Evolutionary conservation across 1,139 yeast genomes (phyloP), one percentile per base, ranked within the genome.

Genomic region (Blastobotrys illinoisensis): DNA sequence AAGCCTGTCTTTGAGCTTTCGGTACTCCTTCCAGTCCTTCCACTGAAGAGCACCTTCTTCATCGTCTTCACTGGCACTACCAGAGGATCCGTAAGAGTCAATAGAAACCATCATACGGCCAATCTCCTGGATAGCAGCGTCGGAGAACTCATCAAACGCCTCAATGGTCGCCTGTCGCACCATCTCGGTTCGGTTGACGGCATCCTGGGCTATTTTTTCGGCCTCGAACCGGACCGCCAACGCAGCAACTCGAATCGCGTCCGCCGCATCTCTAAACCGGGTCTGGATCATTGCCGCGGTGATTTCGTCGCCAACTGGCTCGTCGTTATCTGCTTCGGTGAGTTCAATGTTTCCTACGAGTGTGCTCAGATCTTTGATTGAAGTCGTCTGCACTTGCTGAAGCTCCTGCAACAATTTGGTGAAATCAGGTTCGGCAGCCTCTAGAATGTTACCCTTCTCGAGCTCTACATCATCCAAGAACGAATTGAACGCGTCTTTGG

Each of bases 11-110:
- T 86, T 87, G 54, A 84, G 74, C 49, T 71, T 69, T 60, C 83
- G 82, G 67, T 80, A 86, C 58, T 77, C 77, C 65, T 82, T 85
- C 93, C 93, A 87, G 48, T 82, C 81, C 21, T 74, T 69, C 87
- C 93, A 86, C 46, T 62, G 62, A 11, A 64, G 60, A n/a, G 52
- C 46, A 53, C 54, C 73, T 70, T 63, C 71, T 76, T 49, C 54
- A 75, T 71, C 48, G 14, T 76, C 79, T 74, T 47, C 80, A 68
- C 60, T 76, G 69, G 53, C 52, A 44, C 56, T 59, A 36, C 62
- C 63, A 51, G 51, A 54, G 54, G 58, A 53, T 7, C 47, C 28
- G 24, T 49, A 54, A 2, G 60, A 51, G 14, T 60, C 60, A 14
- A 53, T 24, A 1, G 64, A 58, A 44, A 67, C 66, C 58, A 67